Evolutionary conservation across 305 asterid genomes (phyloP).

Genomic region (Fraxinus nigra): DNA sequence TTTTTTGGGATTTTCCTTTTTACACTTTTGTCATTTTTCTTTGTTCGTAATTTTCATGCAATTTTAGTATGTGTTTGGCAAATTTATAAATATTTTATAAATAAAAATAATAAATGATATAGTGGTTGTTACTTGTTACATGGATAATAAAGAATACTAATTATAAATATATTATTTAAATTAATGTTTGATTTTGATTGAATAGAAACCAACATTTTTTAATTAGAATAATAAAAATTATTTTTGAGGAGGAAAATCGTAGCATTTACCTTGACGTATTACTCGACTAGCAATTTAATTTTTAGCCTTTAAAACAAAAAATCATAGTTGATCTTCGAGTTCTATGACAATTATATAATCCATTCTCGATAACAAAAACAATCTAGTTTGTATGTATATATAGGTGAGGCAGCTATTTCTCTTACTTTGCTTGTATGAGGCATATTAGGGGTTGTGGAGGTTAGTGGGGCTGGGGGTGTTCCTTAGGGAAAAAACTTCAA

Average conservation of each 20-base stretch:
- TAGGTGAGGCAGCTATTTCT: neutral
- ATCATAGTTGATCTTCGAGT: neutral
- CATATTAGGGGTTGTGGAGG: neutral
- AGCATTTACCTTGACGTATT: neutral
- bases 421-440: neutral
- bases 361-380: neutral
- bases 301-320: neutral
- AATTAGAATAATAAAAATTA: neutral
- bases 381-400: neutral
- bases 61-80: neutral
- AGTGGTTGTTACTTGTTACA: neutral
- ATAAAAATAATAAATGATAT: neutral
- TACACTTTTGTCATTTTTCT: neutral
- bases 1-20: neutral
- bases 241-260: neutral
- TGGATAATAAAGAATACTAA: neutral
- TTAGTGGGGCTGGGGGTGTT: neutral
- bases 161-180: neutral
- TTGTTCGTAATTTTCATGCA: neutral
- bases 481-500: neutral
- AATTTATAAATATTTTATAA: neutral
- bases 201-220: neutral
- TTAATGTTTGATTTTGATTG: neutral
- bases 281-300: neutral
- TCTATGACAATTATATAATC: neutral